Base-by-base conservation (phyloP, 2,329 filamentous ascomycete genomes). In the Pseudogymnoascus sp. region DNA sequence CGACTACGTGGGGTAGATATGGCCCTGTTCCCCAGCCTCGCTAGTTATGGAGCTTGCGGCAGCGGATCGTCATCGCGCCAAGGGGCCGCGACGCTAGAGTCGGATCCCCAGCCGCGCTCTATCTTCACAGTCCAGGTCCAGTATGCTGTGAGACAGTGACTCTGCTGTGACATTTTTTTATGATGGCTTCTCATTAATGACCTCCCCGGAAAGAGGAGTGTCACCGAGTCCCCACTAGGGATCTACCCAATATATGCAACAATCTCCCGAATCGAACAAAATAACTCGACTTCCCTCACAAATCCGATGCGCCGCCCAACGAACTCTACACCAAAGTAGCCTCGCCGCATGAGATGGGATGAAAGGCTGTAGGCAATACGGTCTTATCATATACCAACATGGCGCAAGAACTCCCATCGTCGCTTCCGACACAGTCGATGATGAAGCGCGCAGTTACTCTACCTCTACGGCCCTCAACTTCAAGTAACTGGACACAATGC, bases 391-490 rank as follows among this genome's bases (percentile, higher is more conserved):
- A 50, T 28, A 50, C 16, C 22, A 50, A 28, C 12, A 50, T 50
- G 43, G 43, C 43, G 43, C 43, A 50, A 50, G 43, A 50, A 50
- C 14, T 50, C 12, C 14, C 43, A 12, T 50, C 43, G 12, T 50
- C 61, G 41, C 41, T 31, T 14, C 61, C 61, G 37, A 12, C 33
- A 6, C 22, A 33, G 50, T 28, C 61, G 24, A 2, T 7, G 28
- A 35, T 56, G 28, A 53, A 38, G 11, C 61, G 61, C 37, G 26
- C 62, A 24, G 38, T 62, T 43, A 64, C 62, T 12, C 59, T 61
- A 19, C 62, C 62, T 28, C 8, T 61, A 5, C 53, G 53, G 6
- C 56, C 35, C 11, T 40, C 26, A 6, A 40, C 56, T n/a, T 53
- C 62, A 6, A 62, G 35, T 26, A 46, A 14, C 50, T 19, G 40